These are phyloP conservation scores for Microsporum ferrugineum DNA, from an alignment of 2,329 filamentous ascomycete genomes.

Conservation along the genomic window DNA sequence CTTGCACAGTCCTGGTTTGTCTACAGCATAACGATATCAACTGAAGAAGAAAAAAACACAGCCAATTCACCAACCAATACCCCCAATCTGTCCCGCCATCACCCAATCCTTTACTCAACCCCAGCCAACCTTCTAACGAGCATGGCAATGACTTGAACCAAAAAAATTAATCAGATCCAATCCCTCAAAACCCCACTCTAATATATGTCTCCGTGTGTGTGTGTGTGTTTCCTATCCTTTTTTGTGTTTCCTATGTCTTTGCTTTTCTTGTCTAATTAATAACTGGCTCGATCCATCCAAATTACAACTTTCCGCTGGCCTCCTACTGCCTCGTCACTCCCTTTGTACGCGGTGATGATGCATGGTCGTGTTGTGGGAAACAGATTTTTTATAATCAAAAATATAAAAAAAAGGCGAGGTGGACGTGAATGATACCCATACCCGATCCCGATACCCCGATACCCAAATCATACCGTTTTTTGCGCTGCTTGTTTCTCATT, in stretches of 20 bases:
- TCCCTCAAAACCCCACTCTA: slow-evolving; percentile 2
- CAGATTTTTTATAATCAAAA: background rate
- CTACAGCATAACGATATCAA: slow-evolving; percentile 9
- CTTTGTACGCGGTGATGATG: background rate
- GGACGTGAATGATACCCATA: slow-evolving; percentile 18
- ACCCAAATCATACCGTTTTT: slow-evolving; percentile 13
- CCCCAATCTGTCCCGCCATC: background rate
- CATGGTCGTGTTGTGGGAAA: slow-evolving; percentile 13
- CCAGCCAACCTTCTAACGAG: background rate
- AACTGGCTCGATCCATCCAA: background rate
- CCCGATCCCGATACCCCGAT: slow-evolving; percentile 12
- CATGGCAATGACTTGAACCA: background rate
- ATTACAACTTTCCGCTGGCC: background rate
- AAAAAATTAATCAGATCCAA: background rate
- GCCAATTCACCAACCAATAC: background rate
- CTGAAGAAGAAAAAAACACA: background rate
- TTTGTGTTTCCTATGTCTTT: slow-evolving; percentile 6
- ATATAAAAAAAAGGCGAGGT: slow-evolving; percentile 13
- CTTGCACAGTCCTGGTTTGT: slow-evolving; percentile 21
- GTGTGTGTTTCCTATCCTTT: background rate
- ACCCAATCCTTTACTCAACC: background rate
- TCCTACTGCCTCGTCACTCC: background rate
- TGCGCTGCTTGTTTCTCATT: background rate
- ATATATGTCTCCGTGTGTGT: background rate
- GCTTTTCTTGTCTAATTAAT: slow-evolving; percentile 6